Conservation (phyloP, 768 basidiomycete species). For the Roridomyces roridus region DNA sequence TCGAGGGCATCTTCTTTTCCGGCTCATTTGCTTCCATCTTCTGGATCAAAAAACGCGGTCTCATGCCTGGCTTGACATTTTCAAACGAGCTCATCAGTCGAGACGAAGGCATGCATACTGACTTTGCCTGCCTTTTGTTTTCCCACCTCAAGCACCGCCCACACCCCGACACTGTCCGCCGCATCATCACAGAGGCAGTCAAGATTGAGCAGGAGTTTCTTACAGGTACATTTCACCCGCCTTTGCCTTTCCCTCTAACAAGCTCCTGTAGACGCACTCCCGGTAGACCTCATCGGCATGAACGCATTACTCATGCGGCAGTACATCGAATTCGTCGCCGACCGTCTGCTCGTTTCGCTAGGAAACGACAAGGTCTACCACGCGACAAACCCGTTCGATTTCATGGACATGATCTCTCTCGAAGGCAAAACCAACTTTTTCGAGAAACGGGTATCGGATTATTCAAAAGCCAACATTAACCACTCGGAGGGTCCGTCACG, state of each 20-base stretch:
- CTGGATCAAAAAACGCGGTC: conserved; percentile 83
- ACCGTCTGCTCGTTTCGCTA: conserved; percentile 71
- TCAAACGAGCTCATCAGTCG: conserved; percentile 86
- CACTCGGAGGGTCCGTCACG: conserved; percentile 23
- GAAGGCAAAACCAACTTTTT: conserved; percentile 87
- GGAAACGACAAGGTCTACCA: conserved; percentile 73
- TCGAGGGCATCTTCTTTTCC: conserved; percentile 86
- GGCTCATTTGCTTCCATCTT: conserved; percentile 81
- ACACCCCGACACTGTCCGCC: conserved; percentile 64
- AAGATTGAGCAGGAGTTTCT: conserved; percentile 73
- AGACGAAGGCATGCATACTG: conserved; percentile 86
- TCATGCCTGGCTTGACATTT: conserved; percentile 85
- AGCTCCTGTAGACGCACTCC: conserved; percentile 63
- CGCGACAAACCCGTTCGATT: conserved; percentile 58
- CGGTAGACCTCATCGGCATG: conserved; percentile 75
- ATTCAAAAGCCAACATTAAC: conserved; percentile 70
- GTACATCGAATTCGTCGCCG: conserved; percentile 77
- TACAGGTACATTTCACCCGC: conserved; percentile 44
- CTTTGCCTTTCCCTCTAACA: neutral
- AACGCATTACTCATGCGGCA: conserved; percentile 72
- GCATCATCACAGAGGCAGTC: conserved; percentile 71
- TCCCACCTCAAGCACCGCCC: conserved; percentile 71
- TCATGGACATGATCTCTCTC: conserved; percentile 80
- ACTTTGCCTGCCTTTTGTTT: conserved; percentile 80
- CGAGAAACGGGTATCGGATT: conserved; percentile 77